A percentile compares a stretch with the other conserved stretches of the same genome.
Evolutionary conservation across 1,284 basidiomycete genomes (phyloP).

Genomic region (Pterulicium gracile): DNA sequence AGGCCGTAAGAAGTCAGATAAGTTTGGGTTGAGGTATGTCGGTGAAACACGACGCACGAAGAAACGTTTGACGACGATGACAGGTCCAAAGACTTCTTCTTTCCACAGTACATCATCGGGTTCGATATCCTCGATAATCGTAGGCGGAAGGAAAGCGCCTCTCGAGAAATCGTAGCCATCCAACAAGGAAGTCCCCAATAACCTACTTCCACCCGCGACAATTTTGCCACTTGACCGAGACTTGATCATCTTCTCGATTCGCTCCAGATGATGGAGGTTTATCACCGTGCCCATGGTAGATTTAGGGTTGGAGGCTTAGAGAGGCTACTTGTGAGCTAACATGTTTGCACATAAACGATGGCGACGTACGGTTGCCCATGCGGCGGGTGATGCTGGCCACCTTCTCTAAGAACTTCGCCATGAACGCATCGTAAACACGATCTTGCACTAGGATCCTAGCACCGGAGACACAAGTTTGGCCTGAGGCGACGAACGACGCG

Average conservation of each 20-base stretch:
- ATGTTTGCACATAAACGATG: not conserved
- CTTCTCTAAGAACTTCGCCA: slow-evolving; percentile 51
- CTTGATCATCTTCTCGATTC: slow-evolving; percentile 50
- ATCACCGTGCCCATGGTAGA: slow-evolving; percentile 74
- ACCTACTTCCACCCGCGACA: slow-evolving; percentile 52
- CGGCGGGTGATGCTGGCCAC: slow-evolving; percentile 45
- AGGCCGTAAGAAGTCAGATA: too few species aligned
- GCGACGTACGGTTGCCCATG: slow-evolving; percentile 59
- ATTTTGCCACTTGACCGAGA: slow-evolving; percentile 35
- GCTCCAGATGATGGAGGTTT: slow-evolving; percentile 46
- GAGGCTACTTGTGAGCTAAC: not conserved
- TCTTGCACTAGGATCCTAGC: slow-evolving; percentile 65
- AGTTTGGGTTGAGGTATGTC: too few species aligned
- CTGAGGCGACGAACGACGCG: slow-evolving; percentile 75
- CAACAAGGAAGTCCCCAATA: slow-evolving; percentile 47
- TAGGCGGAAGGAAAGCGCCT: slow-evolving; percentile 71
- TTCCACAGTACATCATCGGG: slow-evolving; percentile 59
- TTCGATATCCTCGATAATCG: slow-evolving; percentile 52
- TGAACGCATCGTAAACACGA: slow-evolving; percentile 55
- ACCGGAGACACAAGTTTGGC: slow-evolving; percentile 78
- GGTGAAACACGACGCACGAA: slow-evolving; percentile 28
- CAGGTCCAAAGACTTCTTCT: slow-evolving; percentile 76
- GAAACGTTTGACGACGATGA: slow-evolving; percentile 61
- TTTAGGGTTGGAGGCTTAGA: slow-evolving; percentile 51
- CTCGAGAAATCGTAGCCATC: slow-evolving; percentile 58